These are phyloP conservation scores for Coprinopsis strossmayeri DNA, from an alignment of 768 basidiomycete species.

Conservation along the genomic window DNA sequence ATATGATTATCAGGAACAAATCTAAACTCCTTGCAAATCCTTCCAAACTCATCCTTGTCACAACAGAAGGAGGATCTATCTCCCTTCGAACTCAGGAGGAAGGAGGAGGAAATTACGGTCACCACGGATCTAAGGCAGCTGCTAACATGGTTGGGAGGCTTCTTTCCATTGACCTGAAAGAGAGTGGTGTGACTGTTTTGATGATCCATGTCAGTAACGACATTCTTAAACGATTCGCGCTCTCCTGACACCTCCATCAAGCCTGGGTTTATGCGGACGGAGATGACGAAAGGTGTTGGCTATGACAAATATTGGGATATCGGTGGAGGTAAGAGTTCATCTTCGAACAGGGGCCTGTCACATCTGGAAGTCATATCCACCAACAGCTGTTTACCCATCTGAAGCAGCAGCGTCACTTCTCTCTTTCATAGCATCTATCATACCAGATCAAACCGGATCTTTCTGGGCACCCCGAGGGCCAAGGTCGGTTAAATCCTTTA, in stretches of 20 bases:
- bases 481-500: slow-evolving; percentile 17
- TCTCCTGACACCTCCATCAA: slow-evolving; percentile 11
- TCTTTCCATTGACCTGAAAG: slow-evolving; percentile 30
- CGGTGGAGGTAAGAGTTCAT: slow-evolving; percentile 30
- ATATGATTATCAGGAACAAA: slow-evolving; percentile 14
- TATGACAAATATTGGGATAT: slow-evolving; percentile 37
- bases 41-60: slow-evolving; percentile 36
- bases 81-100: slow-evolving; percentile 34
- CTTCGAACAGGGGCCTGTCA: not conserved
- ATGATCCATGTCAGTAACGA: slow-evolving; percentile 35
- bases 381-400: slow-evolving; percentile 35
- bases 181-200: slow-evolving; percentile 30
- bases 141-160: slow-evolving; percentile 42
- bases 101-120: slow-evolving; percentile 43
- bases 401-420: slow-evolving; percentile 32
- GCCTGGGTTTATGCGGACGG: slow-evolving; percentile 44
- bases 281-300: slow-evolving; percentile 38
- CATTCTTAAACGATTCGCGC: not conserved
- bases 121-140: slow-evolving; percentile 43
- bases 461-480: slow-evolving; percentile 42
- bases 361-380: not conserved
- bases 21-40: slow-evolving; percentile 18
- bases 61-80: slow-evolving; percentile 41
- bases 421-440: slow-evolving; percentile 29
- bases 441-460: slow-evolving; percentile 29